phyloP scores from a whole-genome alignment of 129 eudicot species.

The Mikania micrantha region DNA sequence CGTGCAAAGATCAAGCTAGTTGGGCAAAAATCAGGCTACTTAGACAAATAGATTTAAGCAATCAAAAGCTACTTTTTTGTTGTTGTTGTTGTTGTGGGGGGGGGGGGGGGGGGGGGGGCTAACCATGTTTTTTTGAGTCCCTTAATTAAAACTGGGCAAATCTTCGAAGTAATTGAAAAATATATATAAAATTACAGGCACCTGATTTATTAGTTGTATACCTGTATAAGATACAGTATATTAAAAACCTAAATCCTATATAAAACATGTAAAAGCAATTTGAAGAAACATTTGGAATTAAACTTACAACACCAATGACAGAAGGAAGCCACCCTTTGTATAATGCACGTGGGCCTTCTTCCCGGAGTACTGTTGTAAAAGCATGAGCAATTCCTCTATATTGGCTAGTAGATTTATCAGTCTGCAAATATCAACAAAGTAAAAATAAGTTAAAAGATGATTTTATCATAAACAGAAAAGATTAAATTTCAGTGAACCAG shows the following conservation, averaged over 20 bases:
- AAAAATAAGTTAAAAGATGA: not conserved
- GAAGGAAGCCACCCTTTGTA: conserved; percentile 99
- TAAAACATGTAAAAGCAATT: not conserved
- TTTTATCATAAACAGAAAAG: not conserved
- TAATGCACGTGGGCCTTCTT: conserved; percentile 92
- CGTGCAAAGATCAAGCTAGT: too few species aligned
- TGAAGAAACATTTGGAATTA: not conserved
- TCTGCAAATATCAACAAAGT: conserved; percentile 37
- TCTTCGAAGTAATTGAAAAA: not conserved
- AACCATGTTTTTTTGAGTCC: too few species aligned
- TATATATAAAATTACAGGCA: not conserved
- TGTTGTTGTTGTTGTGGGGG: too few species aligned
- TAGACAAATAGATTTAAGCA: too few species aligned
- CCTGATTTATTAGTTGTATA: not conserved
- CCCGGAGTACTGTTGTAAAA: conserved; percentile 74
- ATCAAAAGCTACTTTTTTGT: too few species aligned
- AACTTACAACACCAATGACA: conserved; percentile 91
- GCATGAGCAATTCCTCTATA: conserved; percentile 97
- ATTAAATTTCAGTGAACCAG: not conserved
- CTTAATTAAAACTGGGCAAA: too few species aligned
- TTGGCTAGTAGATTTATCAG: conserved; percentile 82
- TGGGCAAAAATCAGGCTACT: too few species aligned
- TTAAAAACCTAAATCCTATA: not conserved
- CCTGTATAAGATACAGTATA: not conserved
- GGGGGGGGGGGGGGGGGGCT: too few species aligned